Evolutionary conservation across 106 monocot genomes (phyloP), one percentile per base, ranked within the genome.

Genomic region (Allium cepa): DNA sequence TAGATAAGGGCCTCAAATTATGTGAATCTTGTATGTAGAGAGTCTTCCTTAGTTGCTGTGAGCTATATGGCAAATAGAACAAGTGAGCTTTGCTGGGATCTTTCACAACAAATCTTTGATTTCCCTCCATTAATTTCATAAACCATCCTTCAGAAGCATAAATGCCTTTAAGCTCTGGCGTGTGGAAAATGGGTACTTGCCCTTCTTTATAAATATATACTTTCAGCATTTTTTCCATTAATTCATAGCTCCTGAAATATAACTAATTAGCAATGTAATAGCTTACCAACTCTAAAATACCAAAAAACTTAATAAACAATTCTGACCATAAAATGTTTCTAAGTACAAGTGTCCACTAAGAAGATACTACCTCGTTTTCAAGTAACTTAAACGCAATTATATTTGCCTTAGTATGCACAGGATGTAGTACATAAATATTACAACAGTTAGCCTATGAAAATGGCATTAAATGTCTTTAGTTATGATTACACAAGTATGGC

Each of bases 91-190:
- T 79, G 26, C 17, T 70, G 70, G 96, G 82, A 46, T 92, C 78
- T 47, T 56, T 74, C 4, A 77, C 80, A 49, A 74, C 76, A 74
- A 82, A 92, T 26, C 73, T 60, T 28, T 47, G 83, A 53, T 71
- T 82, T 50, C 77, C 84, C 74, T 92, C 87, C 78, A 95, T 79
- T 52, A 91, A 55, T 74, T 91, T 95, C 90, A 95, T 83, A 73
- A 95, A 95, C 96, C 96, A 96, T 76, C 96, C 92, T 77, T 96
- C 96, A 17, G 96, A 92, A 7, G 96, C 96, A 72, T 96, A 96
- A 28, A 92, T 88, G 3, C 96, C 91, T 45, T 70, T 46, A 46
- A 92, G 82, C 9, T 73, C 74, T 8, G 96, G 91, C 56, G 77
- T 83, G 72, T 96, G 96, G 67, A 96, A 92, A 65, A 96, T 96